Percentiles rank a stretch among this genome's conserved stretches.
phyloP scores from a whole-genome alignment of 2,329 filamentous ascomycete species.

The Tolypocladium ovalisporum region DNA sequence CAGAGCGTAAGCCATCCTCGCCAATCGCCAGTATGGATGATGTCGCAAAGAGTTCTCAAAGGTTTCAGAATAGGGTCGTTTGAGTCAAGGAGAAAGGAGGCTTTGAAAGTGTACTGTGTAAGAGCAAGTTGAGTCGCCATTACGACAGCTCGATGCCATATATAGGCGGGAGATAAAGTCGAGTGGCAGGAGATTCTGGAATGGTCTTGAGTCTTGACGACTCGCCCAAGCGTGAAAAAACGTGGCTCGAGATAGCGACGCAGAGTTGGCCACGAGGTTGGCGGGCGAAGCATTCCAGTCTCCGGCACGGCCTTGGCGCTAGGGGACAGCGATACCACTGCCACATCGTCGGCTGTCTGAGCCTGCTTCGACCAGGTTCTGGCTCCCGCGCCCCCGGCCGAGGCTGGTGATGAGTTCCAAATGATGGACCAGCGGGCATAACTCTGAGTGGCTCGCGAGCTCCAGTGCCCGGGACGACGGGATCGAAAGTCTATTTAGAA shows the following conservation, averaged over 20 bases:
- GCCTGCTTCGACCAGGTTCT: background rate
- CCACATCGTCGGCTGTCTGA: background rate
- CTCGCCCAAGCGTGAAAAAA: background rate
- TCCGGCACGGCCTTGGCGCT: background rate
- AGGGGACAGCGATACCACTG: background rate
- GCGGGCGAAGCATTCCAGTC: background rate
- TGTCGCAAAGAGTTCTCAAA: background rate
- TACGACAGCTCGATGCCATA: background rate
- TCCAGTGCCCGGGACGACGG: background rate
- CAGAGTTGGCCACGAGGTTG: background rate
- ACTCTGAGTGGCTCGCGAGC: background rate
- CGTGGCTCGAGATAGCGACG: background rate
- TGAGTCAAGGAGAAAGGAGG: background rate
- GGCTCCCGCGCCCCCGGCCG: background rate
- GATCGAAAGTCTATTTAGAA: background rate
- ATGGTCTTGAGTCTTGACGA: background rate
- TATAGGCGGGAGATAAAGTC: background rate
- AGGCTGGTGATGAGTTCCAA: background rate
- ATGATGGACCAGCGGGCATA: background rate
- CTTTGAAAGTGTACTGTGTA: background rate
- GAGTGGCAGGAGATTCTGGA: background rate
- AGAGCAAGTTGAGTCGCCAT: background rate
- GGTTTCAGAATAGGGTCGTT: background rate
- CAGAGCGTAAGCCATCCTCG: slow-evolving; percentile 28
- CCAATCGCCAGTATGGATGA: slow-evolving; percentile 1